Evolutionary conservation across 345 rosid species (phyloP), one percentile per base, ranked within the genome.

Genomic region (Brassica nigra): DNA sequence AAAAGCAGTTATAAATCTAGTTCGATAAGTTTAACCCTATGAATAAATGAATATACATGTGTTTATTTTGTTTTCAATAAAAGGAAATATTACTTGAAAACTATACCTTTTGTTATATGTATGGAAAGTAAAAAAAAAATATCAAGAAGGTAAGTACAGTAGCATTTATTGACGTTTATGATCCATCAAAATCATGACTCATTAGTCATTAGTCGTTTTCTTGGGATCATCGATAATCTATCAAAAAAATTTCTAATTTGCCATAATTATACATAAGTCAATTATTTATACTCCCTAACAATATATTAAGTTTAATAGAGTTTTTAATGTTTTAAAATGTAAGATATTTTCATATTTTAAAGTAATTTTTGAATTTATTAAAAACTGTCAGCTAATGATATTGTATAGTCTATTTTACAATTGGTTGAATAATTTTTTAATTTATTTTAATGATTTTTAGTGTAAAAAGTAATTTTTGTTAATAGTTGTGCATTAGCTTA

Each of bases 161-260:
- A 55, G 39, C 31, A 23, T 4, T 29, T 57, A 6, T 55, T 62
- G 59, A 54, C 27, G 54, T 54, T 58, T 58, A 55, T 36, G 20
- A 58, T 66, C 59, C 14, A 47, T 36, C 59, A 4, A 11, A 68
- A 66, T 44, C 36, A 47, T n/a, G 59, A 68, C 59, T 68, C 59
- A 68, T 5, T 67, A 39, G 71, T 39, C 59, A 54, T 10, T 59
- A 58, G n/a, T 28, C 34, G 7, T n/a, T 14, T 47, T 47, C 4
- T 47, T 14, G 54, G 54, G 54, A 47, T 47, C 54, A 12, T 3
- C 54, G 6, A 12, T 47, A 47, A 47, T 47, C 54, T 47, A 14
- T 47, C 54, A 42, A 11, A 11, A 3, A 2, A 2, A 23, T 23
- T 23, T 23, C 27, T 23, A 23, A 23, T 23, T 42, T 42, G 4